Percentiles rank a stretch among this genome's conserved stretches.
These are phyloP conservation scores for Penicillium crustosum DNA, from an alignment of 2,329 filamentous ascomycete genomes.

Conservation along the genomic window DNA sequence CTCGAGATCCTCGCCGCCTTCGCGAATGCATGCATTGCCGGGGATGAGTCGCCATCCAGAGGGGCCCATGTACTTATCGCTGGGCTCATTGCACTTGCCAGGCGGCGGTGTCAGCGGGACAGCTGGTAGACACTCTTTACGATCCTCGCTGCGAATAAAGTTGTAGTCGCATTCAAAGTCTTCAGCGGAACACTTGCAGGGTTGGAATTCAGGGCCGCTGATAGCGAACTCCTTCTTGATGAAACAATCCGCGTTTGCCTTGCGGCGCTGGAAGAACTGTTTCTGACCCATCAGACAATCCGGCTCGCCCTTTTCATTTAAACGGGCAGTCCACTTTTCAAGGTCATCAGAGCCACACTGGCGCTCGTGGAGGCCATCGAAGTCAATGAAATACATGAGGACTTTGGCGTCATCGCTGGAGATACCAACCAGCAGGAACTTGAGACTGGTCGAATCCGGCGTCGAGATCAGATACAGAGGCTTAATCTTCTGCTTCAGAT, in stretches of 20 bases:
- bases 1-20: conserved; percentile 65
- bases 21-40: conserved; percentile 68
- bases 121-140: conserved; percentile 66
- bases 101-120: conserved; percentile 66
- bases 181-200: conserved; percentile 75
- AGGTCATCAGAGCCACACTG: conserved; percentile 72
- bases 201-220: conserved; percentile 65
- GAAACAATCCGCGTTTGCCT: conserved; percentile 85
- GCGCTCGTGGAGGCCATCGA: conserved; percentile 73
- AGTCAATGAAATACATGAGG: conserved; percentile 76
- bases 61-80: conserved; percentile 75
- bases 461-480: conserved; percentile 80
- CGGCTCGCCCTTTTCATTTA: conserved; percentile 75
- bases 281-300: conserved; percentile 96
- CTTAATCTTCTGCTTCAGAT: conserved; percentile 68
- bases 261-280: conserved; percentile 81
- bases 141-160: conserved; percentile 68
- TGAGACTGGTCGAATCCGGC: conserved; percentile 87
- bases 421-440: conserved; percentile 75
- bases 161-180: conserved; percentile 99
- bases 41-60: conserved; percentile 93
- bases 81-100: conserved; percentile 69
- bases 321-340: conserved; percentile 83
- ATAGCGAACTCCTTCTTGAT: conserved; percentile 83
- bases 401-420: conserved; percentile 53